Base-by-base conservation (phyloP, 177 flowering plant species). In the Vitis hybrid region DNA sequence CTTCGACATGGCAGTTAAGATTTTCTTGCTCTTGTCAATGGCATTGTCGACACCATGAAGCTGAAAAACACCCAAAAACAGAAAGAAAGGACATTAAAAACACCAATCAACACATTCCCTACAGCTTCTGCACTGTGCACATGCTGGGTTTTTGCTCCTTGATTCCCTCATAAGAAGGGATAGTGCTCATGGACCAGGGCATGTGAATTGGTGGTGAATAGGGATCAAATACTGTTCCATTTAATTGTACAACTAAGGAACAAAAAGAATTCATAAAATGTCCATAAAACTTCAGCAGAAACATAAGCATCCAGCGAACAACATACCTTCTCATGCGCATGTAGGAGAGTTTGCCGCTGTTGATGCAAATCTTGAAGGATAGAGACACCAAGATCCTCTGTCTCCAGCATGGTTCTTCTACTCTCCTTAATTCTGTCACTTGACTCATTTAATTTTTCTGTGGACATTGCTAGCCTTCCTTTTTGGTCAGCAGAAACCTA, bases 361-460 rank as follows among this genome's bases (percentile, higher is more conserved):
- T 84, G 87, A 72, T 93, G 91, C 81, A 95, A 76, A 82, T 95
- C 98, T 81, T 90, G 86, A 68, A 95, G 92, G 62, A 95, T 93
- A 18, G 97, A 91, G 65, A 91, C 88, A 63, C 99, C 98, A 68
- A 95, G 88, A 66, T 95, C 92, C 78, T 95, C 99, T 2, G 99
- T 90, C 80, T 95, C 99, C 75, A 93, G 83, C 75, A 89, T 81
- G 21, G 90, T 82, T 80, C 92, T 88, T 80, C 97, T 85, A 68
- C 94, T 86, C 71, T 95, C 97, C 79, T 75, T 88, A 9, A 95
- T 76, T 74, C 92, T 88, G 0, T 84, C 94, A 63, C 91, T 85
- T 6, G 97, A 89, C 14, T 86, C 84, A 74, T 88, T 81, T 62
- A 95, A 77, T 74, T 92, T 91, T 75, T 95, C 98, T 0, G 92